Evolutionary conservation across 2,329 filamentous ascomycete genomes (phyloP).

Genomic region (Mariannaea sp.): DNA sequence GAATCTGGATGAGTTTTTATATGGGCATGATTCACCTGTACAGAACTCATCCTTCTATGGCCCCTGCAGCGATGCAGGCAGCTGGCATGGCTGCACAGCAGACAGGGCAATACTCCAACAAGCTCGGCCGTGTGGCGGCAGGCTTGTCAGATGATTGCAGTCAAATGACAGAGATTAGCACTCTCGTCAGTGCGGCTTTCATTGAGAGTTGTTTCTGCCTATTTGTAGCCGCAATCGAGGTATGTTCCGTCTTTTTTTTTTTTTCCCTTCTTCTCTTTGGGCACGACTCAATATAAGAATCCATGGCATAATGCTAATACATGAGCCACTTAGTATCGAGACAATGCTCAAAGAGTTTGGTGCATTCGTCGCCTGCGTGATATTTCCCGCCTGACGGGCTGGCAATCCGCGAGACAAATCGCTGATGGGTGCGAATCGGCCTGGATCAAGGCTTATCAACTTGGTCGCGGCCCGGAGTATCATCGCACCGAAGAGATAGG

Average conservation of each 20-base stretch:
- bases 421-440: constrained; percentile 81
- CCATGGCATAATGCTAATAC: constrained; percentile 22
- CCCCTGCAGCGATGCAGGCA: constrained; percentile 85
- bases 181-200: constrained; percentile 77
- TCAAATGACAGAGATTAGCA: constrained; percentile 66
- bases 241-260: constrained; percentile 40
- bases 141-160: constrained; percentile 66
- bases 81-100: constrained; percentile 76
- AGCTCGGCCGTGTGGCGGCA: constrained; percentile 79
- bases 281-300: too few relatives aligned
- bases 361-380: constrained; percentile 74
- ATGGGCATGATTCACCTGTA: constrained; percentile 84
- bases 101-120: constrained; percentile 72
- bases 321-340: constrained; percentile 63
- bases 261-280: too few relatives aligned
- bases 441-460: constrained; percentile 76
- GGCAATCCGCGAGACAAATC: constrained; percentile 82
- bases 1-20: constrained; percentile 86
- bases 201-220: constrained; percentile 82
- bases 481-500: constrained; percentile 49
- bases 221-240: constrained; percentile 84
- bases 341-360: constrained; percentile 76
- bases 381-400: constrained; percentile 81
- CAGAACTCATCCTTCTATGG: constrained; percentile 86
- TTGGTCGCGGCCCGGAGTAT: constrained; percentile 80